These are phyloP conservation scores for Boletus barrowsii DNA, from an alignment of 768 basidiomycete species.

Conservation along the genomic window DNA sequence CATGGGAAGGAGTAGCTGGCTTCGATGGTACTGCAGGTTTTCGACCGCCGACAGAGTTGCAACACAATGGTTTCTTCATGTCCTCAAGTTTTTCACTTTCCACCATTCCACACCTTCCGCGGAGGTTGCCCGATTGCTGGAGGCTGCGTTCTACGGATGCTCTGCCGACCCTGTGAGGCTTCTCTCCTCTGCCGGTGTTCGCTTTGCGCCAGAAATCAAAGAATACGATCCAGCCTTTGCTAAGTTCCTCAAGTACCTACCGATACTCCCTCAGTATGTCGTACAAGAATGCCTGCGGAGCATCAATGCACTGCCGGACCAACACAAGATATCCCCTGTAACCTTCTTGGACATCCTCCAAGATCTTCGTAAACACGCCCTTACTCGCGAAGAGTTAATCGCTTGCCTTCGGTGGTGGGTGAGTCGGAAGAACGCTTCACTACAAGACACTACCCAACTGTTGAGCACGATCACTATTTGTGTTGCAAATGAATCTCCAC, in stretches of 20 bases:
- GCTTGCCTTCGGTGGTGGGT: slow-evolving; percentile 76
- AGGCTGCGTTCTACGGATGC: slow-evolving; percentile 74
- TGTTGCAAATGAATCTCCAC: slow-evolving; percentile 51
- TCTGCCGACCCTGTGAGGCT: slow-evolving; percentile 33
- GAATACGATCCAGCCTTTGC: slow-evolving; percentile 65
- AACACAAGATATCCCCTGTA: slow-evolving; percentile 67
- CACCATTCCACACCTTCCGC: slow-evolving; percentile 60
- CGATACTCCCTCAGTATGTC: slow-evolving; percentile 63
- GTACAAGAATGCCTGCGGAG: slow-evolving; percentile 47
- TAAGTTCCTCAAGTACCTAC: slow-evolving; percentile 71
- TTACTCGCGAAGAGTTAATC: slow-evolving; percentile 66
- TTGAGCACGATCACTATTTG: slow-evolving; percentile 64
- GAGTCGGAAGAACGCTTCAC: neutral
- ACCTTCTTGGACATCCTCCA: slow-evolving; percentile 74
- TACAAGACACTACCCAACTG: slow-evolving; percentile 39
- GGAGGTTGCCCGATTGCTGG: slow-evolving; percentile 65
- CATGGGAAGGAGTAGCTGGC: neutral
- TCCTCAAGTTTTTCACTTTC: slow-evolving; percentile 36
- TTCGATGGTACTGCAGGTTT: slow-evolving; percentile 15
- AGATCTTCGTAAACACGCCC: slow-evolving; percentile 64
- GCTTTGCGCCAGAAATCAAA: slow-evolving; percentile 58
- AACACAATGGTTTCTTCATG: slow-evolving; percentile 3
- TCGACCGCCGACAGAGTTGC: neutral
- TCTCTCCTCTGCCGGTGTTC: slow-evolving; percentile 72
- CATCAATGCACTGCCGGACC: slow-evolving; percentile 54